Percentiles rank a stretch among this genome's conserved stretches.
These are phyloP conservation scores for Sabuloglossum arenarium DNA, from an alignment of 495 filamentous ascomycete species.

Conservation along the genomic window DNA sequence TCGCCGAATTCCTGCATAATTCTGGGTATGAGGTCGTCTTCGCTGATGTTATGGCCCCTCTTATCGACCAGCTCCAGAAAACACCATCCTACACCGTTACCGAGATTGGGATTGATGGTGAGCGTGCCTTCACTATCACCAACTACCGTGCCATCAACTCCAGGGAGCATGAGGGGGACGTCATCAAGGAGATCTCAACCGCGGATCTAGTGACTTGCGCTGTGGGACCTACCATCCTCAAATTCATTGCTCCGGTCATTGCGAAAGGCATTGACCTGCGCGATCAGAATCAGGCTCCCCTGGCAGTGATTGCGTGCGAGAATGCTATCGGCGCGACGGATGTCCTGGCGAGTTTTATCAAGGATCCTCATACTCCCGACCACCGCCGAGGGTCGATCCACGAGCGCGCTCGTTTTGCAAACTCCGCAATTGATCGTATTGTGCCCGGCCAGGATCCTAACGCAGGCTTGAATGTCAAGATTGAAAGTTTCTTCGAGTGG, in stretches of 20 bases:
- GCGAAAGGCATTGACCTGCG: conserved; percentile 74
- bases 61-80: conserved; percentile 58
- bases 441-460: conserved; percentile 69
- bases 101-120: conserved; percentile 74
- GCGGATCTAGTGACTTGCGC: conserved; percentile 90
- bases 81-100: conserved; percentile 70
- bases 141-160: conserved; percentile 95
- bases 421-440: conserved; percentile 95
- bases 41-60: conserved; percentile 65
- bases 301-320: conserved; percentile 92
- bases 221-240: conserved; percentile 86
- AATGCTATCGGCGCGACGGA: conserved; percentile 89
- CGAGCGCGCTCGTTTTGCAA: conserved; percentile 63
- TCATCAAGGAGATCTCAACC: conserved; percentile 63
- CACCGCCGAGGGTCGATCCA: conserved; percentile 36
- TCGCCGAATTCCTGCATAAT: conserved; percentile 58
- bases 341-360: conserved; percentile 60
- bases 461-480: conserved; percentile 69
- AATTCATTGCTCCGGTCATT: conserved; percentile 85
- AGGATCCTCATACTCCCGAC: conserved; percentile 40
- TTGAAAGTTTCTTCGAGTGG: conserved; percentile 98
- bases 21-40: conserved; percentile 87
- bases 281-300: conserved; percentile 37
- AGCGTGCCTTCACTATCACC: conserved; percentile 60
- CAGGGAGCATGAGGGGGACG: conserved; percentile 55